phyloP scores from a whole-genome alignment of 768 basidiomycete species.

The Psilocybe azurescens region DNA sequence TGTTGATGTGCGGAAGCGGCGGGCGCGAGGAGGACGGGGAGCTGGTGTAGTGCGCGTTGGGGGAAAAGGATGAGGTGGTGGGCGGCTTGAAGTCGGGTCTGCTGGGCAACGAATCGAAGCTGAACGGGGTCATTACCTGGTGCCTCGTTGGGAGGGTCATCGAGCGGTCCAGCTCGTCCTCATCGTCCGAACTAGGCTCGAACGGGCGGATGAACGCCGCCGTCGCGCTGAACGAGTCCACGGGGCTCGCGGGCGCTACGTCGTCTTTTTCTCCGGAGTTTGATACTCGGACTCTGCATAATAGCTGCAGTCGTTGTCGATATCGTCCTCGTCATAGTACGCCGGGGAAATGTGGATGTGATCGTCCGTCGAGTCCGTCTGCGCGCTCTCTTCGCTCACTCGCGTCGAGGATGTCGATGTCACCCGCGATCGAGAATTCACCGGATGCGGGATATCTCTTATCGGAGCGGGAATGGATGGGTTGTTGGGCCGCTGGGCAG shows the following conservation, averaged over 20 bases:
- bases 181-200: constrained; percentile 34
- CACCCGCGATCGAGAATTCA: constrained; percentile 16
- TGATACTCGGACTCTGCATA: constrained; percentile 2
- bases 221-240: constrained; percentile 38
- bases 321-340: constrained; percentile 42
- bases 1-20: constrained; percentile 3
- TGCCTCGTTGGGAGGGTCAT: constrained; percentile 37
- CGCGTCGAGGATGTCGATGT: constrained; percentile 13
- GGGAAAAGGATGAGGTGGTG: neutral
- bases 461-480: constrained; percentile 7
- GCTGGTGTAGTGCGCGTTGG: neutral
- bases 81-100: constrained; percentile 12
- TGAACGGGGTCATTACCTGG: constrained; percentile 47
- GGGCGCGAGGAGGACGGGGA: constrained; percentile 16
- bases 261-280: constrained; percentile 2
- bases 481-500: constrained; percentile 14
- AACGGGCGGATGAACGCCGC: constrained; percentile 58
- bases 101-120: constrained; percentile 56
- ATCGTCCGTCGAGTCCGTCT: constrained; percentile 21
- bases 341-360: constrained; percentile 47
- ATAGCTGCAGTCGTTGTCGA: constrained; percentile 12
- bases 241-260: constrained; percentile 6
- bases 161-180: constrained; percentile 28
- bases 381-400: constrained; percentile 9
- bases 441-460: constrained; percentile 8